Percentiles rank a stretch among this genome's conserved stretches.
Evolutionary conservation across 148 eudicot species (phyloP).

Genomic region (Suaeda aralocaspica): DNA sequence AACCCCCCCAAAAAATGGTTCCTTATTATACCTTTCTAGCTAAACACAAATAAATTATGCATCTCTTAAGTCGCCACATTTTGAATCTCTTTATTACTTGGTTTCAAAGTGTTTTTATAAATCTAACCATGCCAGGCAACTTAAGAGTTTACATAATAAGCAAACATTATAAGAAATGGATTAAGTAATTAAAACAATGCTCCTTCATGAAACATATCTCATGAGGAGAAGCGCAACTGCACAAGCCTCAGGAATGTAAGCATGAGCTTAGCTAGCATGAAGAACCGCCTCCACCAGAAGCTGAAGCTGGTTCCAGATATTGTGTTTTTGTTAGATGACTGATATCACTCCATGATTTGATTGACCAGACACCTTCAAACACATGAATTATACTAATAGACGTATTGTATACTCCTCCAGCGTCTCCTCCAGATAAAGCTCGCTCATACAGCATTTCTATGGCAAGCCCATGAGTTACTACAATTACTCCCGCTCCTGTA

Average conservation of each 20-base stretch:
- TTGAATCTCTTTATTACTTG: slow-evolving; percentile 5
- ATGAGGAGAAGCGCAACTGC: neutral
- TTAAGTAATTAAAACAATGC: neutral
- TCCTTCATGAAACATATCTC: neutral
- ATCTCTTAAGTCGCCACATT: too few relatives aligned
- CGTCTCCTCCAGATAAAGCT: slow-evolving; percentile 35
- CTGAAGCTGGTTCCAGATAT: slow-evolving; percentile 46
- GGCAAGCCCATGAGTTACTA: slow-evolving; percentile 70
- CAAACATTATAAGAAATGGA: too few relatives aligned
- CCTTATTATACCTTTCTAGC: too few relatives aligned
- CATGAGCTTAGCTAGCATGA: slow-evolving; percentile 32
- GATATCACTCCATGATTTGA: slow-evolving; percentile 69
- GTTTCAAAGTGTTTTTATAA: neutral
- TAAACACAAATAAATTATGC: too few relatives aligned
- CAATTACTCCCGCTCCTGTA: slow-evolving; percentile 63
- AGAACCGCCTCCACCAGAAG: slow-evolving; percentile 56
- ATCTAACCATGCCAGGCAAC: neutral
- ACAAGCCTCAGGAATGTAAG: too few relatives aligned
- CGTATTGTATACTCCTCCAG: slow-evolving; percentile 46
- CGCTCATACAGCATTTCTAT: slow-evolving; percentile 50
- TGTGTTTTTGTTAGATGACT: slow-evolving; percentile 51
- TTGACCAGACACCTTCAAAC: slow-evolving; percentile 51
- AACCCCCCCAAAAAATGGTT: too few relatives aligned
- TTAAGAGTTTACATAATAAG: neutral
- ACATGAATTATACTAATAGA: slow-evolving; percentile 59